Percentiles rank a stretch among this genome's conserved stretches.
Conservation (phyloP, 352 stramenopile genomes). For the Globisporangium alternatum region DNA sequence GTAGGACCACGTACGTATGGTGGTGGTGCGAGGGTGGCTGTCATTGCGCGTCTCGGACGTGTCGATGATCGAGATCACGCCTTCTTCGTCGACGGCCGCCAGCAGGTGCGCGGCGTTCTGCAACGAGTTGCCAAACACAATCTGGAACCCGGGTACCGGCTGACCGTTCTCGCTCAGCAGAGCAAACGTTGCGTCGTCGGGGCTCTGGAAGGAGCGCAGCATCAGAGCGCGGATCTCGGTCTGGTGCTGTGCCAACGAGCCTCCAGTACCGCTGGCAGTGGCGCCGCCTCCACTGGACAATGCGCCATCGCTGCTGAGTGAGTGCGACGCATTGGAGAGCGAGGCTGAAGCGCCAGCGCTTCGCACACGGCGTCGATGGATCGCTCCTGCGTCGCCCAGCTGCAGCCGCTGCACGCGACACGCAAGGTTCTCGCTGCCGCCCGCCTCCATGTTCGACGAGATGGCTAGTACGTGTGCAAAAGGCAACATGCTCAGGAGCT, state of each 20-base stretch:
- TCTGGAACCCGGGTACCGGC: slow-evolving; percentile 47
- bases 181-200: slow-evolving; percentile 7
- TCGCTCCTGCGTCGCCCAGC: slow-evolving; percentile 24
- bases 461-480: not conserved
- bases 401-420: slow-evolving; percentile 38
- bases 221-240: slow-evolving; percentile 25
- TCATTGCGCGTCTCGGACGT: slow-evolving; percentile 16
- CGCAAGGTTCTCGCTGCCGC: slow-evolving; percentile 22
- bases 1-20: slow-evolving; percentile 2
- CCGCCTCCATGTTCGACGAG: too few species aligned
- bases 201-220: slow-evolving; percentile 35
- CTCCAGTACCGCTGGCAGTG: not conserved
- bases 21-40: slow-evolving; percentile 1
- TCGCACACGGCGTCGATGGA: slow-evolving; percentile 17
- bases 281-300: not conserved
- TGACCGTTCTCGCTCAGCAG: slow-evolving; percentile 17
- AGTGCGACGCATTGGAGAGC: too few species aligned
- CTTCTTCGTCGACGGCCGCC: slow-evolving; percentile 57
- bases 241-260: slow-evolving; percentile 10
- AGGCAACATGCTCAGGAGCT: not conserved
- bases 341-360: not conserved
- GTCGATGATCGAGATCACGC: slow-evolving; percentile 43
- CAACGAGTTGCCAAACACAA: slow-evolving; percentile 33
- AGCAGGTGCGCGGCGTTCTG: slow-evolving; percentile 24
- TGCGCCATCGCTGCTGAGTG: not conserved